These are phyloP conservation scores for Neocucurbitaria cava DNA, from an alignment of 2,329 filamentous ascomycete genomes.

Conservation along the genomic window DNA sequence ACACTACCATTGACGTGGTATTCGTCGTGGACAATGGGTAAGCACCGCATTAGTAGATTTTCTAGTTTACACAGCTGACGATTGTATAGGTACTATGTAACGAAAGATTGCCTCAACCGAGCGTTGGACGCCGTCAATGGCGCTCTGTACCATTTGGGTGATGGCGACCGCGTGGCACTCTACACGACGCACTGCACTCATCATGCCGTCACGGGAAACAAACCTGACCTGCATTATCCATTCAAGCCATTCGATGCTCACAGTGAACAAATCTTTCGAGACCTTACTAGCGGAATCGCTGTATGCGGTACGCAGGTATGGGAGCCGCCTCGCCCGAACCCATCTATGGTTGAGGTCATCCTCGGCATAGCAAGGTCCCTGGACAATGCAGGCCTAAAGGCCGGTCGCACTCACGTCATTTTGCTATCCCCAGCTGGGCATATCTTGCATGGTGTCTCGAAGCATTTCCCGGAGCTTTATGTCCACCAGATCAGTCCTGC, in stretches of 20 bases:
- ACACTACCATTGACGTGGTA: slow-evolving; percentile 39
- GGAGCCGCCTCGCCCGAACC: slow-evolving; percentile 38
- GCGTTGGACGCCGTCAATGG: slow-evolving; percentile 26
- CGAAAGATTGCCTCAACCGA: slow-evolving; percentile 28
- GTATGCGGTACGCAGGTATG: slow-evolving; percentile 30
- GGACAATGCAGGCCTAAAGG: slow-evolving; percentile 14
- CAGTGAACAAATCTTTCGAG: slow-evolving; percentile 21
- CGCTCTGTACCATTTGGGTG: slow-evolving; percentile 24
- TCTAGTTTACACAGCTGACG: slow-evolving; percentile 2
- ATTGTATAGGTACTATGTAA: slow-evolving; percentile 36
- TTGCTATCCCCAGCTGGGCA: slow-evolving; percentile 34
- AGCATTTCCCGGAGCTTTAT: slow-evolving; percentile 24
- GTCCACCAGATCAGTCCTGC: slow-evolving; percentile 40
- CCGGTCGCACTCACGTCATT: slow-evolving; percentile 33
- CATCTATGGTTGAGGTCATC: slow-evolving; percentile 36
- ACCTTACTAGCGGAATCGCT: slow-evolving; percentile 25
- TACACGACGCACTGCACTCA: slow-evolving; percentile 43
- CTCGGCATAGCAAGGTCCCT: slow-evolving; percentile 32
- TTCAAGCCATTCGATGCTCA: slow-evolving; percentile 20
- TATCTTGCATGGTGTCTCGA: slow-evolving; percentile 31
- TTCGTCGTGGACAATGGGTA: slow-evolving; percentile 50
- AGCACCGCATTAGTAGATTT: neutral
- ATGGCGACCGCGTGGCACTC: slow-evolving; percentile 35
- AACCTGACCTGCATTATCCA: slow-evolving; percentile 34
- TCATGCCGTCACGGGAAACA: slow-evolving; percentile 30